Base-by-base conservation (phyloP, 140 eudicot species). In the Bidens hawaiensis region DNA sequence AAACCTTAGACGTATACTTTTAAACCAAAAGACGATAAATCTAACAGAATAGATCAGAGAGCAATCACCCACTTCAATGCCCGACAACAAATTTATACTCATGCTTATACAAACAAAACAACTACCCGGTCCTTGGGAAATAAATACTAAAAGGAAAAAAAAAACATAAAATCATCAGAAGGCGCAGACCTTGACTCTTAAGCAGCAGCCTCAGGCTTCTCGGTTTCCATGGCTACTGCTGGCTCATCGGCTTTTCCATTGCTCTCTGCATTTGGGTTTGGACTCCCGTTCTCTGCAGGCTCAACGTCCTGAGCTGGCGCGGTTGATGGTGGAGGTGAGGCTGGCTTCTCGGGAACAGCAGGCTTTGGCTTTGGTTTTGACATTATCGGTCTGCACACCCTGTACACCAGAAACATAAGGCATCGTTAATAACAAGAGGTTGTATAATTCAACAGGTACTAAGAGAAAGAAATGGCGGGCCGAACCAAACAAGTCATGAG, bases 361-460 rank as follows among this genome's bases (percentile, higher is more conserved):
- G n/a, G n/a, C 72, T 90, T 90, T 1, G 97, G 97, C 78, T 85
- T 89, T 2, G 97, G 86, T 73, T 90, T 90, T 9, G 80, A 66
- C 94, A 90, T 76, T 61, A 90, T 81, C 2, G 95, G 97, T 78
- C 97, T 77, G 69, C 95, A 90, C 27, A 78, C 70, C 90, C 97
- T 90, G 85, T 54, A 45, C 31, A 0, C 15, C 1, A 21, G n/a
- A n/a, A 3, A 30, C 2, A 33, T 25, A 41, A 68, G 10, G 3
- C 8, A 21, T 31, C 4, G 11, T 7, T 17, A 56, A 31, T 13
- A 53, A n/a, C n/a, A n/a, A n/a, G n/a, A n/a, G n/a, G n/a, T n/a
- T n/a, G n/a, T n/a, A n/a, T n/a, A 14, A 16, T 14, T n/a, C n/a
- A n/a, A n/a, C n/a, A n/a, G n/a, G n/a, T n/a, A n/a, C n/a, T n/a